A percentile compares a stretch with the other conserved stretches of the same genome.
phyloP scores from a whole-genome alignment of 441 rosid genomes.

The Biscutella laevigata region DNA sequence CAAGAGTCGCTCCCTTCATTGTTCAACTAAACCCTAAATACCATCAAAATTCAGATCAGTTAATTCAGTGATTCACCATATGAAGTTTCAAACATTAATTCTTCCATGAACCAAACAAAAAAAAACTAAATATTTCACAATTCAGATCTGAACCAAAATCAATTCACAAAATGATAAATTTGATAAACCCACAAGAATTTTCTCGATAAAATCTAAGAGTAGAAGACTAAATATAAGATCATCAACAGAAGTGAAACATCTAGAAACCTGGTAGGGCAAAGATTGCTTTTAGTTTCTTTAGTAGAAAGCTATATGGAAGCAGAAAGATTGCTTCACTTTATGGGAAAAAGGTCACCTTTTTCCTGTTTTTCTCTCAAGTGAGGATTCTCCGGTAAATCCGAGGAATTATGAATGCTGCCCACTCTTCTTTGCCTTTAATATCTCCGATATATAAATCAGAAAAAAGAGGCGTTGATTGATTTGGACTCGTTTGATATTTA shows the following conservation, averaged over 20 bases:
- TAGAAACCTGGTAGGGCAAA: background rate
- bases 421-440: background rate
- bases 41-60: constrained; percentile 1
- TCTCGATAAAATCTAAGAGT: background rate
- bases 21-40: constrained; percentile 17
- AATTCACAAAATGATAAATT: background rate
- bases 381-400: background rate
- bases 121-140: background rate
- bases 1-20: constrained; percentile 63
- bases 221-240: background rate
- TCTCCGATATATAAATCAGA: constrained; percentile 10
- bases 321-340: constrained; percentile 22
- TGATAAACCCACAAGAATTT: background rate
- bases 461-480: constrained; percentile 12
- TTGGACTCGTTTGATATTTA: constrained; percentile 15
- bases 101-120: background rate
- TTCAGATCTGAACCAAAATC: constrained; percentile 17
- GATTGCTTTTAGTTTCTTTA: background rate
- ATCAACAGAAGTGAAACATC: background rate
- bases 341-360: constrained; percentile 20
- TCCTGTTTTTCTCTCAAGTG: too few species aligned
- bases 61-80: background rate
- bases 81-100: constrained; percentile 5
- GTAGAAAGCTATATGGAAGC: background rate
- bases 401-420: background rate